phyloP scores from a whole-genome alignment of 768 basidiomycete species.

The Mycena alexandri region DNA sequence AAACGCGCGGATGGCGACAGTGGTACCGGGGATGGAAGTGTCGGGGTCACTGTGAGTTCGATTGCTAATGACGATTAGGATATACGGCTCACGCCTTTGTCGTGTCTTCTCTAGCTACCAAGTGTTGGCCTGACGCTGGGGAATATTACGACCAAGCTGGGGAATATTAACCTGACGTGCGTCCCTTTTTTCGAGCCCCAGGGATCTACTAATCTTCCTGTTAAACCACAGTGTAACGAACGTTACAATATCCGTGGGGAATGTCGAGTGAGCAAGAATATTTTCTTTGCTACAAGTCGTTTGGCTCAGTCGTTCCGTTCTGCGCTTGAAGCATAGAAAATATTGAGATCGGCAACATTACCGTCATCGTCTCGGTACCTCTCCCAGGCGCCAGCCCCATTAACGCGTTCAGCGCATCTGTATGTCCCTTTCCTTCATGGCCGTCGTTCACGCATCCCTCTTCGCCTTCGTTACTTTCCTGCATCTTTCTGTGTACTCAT shows the following conservation, averaged over 20 bases:
- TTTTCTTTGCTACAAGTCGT: not conserved
- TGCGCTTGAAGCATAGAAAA: conserved; percentile 33
- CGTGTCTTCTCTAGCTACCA: conserved; percentile 23
- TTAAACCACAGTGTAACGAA: conserved; percentile 34
- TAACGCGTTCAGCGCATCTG: conserved; percentile 38
- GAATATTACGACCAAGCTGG: conserved; percentile 38
- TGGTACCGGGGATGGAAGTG: conserved; percentile 18
- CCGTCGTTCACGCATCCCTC: too few species aligned
- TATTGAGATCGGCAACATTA: conserved; percentile 36
- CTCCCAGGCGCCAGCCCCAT: conserved; percentile 38
- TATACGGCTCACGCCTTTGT: not conserved
- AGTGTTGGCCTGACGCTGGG: conserved; percentile 34
- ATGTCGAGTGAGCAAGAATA: conserved; percentile 32
- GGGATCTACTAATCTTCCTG: not conserved
- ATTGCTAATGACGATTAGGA: not conserved
- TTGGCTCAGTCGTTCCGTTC: not conserved
- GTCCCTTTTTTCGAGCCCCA: not conserved
- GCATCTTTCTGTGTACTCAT: too few species aligned
- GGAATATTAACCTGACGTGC: conserved; percentile 39
- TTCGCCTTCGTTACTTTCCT: not conserved
- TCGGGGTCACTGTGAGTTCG: conserved; percentile 30
- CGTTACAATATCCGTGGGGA: conserved; percentile 37
- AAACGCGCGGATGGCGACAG: conserved; percentile 31
- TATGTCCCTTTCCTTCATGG: too few species aligned
- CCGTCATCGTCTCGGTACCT: conserved; percentile 38